These are phyloP conservation scores for Solanum arcanum DNA, from an alignment of 257 asterid genomes.

Conservation along the genomic window DNA sequence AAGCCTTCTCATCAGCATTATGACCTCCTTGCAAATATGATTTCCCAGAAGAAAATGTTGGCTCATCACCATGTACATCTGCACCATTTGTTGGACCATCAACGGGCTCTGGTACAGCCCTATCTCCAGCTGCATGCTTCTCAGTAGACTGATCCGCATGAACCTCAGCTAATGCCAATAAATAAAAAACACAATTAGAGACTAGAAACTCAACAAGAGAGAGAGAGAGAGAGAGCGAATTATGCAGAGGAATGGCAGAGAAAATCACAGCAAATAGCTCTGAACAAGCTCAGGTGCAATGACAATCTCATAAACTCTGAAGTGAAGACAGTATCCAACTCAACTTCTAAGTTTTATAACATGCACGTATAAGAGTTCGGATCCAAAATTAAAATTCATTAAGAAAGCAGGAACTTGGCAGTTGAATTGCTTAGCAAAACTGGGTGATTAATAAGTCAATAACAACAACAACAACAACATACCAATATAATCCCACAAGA, in stretches of 20 bases:
- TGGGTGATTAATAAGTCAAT: not conserved
- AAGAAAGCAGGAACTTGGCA: not conserved
- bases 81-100: slow-evolving; percentile 35
- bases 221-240: not conserved
- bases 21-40: slow-evolving; percentile 55
- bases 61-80: slow-evolving; percentile 40
- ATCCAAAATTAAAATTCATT: not conserved
- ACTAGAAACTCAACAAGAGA: not conserved
- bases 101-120: slow-evolving; percentile 11
- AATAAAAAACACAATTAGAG: not conserved
- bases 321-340: not conserved
- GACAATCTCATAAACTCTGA: not conserved
- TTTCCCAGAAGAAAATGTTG: slow-evolving; percentile 64
- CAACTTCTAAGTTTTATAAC: not conserved
- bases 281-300: not conserved
- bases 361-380: not conserved
- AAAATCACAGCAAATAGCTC: not conserved
- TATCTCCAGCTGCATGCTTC: slow-evolving; percentile 15
- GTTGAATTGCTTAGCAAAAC: not conserved
- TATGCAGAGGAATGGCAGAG: not conserved
- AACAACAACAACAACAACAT: not conserved
- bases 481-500: not conserved
- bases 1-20: slow-evolving; percentile 29
- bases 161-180: slow-evolving; percentile 16
- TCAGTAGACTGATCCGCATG: slow-evolving; percentile 22